These are phyloP conservation scores for Peterozyma toletana DNA, from an alignment of 805 yeast genomes.

Conservation along the genomic window DNA sequence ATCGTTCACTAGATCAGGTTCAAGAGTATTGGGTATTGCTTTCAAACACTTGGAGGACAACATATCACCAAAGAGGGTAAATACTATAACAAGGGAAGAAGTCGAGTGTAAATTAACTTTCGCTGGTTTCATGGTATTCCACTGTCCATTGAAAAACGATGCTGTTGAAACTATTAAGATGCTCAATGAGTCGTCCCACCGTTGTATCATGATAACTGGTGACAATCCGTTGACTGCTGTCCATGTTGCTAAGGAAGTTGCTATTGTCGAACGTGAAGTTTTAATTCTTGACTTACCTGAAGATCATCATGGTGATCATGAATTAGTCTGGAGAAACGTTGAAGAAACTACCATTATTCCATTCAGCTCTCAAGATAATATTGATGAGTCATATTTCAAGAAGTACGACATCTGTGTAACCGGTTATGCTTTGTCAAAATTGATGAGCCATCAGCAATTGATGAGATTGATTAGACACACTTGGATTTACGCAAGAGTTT, in stretches of 20 bases:
- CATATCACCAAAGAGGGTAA: slow-evolving; percentile 40
- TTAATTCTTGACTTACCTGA: slow-evolving; percentile 84
- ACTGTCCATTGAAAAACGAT: slow-evolving; percentile 92
- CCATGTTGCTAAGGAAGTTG: slow-evolving; percentile 93
- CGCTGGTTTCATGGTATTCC: slow-evolving; percentile 94
- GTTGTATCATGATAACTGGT: slow-evolving; percentile 97
- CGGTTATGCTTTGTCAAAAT: slow-evolving; percentile 75
- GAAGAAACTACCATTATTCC: slow-evolving; percentile 69
- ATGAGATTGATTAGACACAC: slow-evolving; percentile 74
- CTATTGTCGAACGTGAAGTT: slow-evolving; percentile 75
- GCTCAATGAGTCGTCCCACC: slow-evolving; percentile 93
- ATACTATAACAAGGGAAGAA: slow-evolving; percentile 61
- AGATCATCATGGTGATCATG: slow-evolving; percentile 49
- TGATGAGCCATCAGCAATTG: slow-evolving; percentile 63
- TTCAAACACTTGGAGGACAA: slow-evolving; percentile 60
- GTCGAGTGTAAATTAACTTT: slow-evolving; percentile 71
- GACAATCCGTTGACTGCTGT: slow-evolving; percentile 98
- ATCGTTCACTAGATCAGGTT: slow-evolving; percentile 89
- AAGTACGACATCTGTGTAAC: slow-evolving; percentile 84
- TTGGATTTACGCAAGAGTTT: slow-evolving; percentile 97
- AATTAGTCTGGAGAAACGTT: slow-evolving; percentile 79
- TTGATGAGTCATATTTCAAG: slow-evolving; percentile 51
- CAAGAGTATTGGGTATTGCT: slow-evolving; percentile 94
- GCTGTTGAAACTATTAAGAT: slow-evolving; percentile 85
- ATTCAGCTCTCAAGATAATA: slow-evolving; percentile 48